These are phyloP conservation scores for Rhizopogon vulgaris DNA, from an alignment of 768 basidiomycete species.

Conservation along the genomic window DNA sequence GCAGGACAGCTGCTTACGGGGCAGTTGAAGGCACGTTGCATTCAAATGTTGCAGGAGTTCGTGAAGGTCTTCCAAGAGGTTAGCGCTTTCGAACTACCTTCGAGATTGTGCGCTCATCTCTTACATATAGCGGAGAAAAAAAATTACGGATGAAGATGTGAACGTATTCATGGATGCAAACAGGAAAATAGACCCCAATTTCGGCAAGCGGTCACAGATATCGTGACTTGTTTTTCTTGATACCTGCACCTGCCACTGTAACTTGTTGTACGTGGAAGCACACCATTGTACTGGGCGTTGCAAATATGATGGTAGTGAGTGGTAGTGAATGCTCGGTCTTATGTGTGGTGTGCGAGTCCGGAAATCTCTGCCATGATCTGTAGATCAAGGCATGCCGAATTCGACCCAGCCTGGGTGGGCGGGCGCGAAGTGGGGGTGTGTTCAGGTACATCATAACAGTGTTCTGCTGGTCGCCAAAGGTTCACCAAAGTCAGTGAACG, in stretches of 20 bases:
- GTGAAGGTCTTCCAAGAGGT: constrained; percentile 85
- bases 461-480: no score
- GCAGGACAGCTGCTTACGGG: constrained; percentile 83
- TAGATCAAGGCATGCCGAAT: no score
- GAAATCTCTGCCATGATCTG: no score
- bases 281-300: no score
- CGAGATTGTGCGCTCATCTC: constrained; percentile 4
- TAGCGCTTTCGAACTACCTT: constrained; percentile 7
- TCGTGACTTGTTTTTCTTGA: not conserved
- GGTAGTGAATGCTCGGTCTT: no score
- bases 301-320: no score
- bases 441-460: no score
- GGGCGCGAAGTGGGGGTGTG: no score
- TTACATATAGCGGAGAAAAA: constrained; percentile 60
- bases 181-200: constrained; percentile 64
- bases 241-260: not conserved
- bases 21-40: constrained; percentile 86
- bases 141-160: no score
- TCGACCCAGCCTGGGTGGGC: no score
- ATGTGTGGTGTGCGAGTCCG: no score
- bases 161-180: constrained; percentile 73
- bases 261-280: not conserved
- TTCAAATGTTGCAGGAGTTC: constrained; percentile 73
- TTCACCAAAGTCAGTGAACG: no score
- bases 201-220: constrained; percentile 29